Base-by-base conservation (phyloP, 169 alveolate genomes). In the Plasmodium fragile region DNA sequence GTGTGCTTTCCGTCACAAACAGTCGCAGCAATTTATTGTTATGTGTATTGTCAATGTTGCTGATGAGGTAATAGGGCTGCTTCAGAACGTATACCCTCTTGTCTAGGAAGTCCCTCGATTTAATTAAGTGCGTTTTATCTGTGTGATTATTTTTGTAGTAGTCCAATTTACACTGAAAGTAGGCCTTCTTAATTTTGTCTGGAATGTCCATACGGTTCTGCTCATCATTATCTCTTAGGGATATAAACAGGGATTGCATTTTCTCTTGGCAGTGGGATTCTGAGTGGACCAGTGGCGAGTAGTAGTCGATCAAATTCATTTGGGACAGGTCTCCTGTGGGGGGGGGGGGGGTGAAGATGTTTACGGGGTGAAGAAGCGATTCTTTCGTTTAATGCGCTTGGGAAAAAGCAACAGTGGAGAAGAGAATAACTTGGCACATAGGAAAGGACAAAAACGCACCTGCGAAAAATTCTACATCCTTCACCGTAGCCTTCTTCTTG, bases 21-120 rank as follows among this genome's bases (percentile, higher is more conserved):
- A 85, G 43, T 52, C 93, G 10, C 49, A 55, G 10, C 2, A 73
- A 22, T 43, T 85, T 73, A 10, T 36, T 53, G n/a, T 73, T 16
- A 55, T 75, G 32, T 7, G 16, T 73, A 4, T 73, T 53, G 30
- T 73, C 81, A 0, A 85, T 75, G 28, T 85, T 85, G n/a, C 53
- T 7, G 18, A 85, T 73, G n/a, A 85, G 45, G 69, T 85, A 85
- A 30, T 85, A 85, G 32, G 93, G 93, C 28, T 85, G 93, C 45
- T 85, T 85, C 36, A 85, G 41, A 10, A 85, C 93, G 39, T 75
- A 85, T 0, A 85, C 93, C 16, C 5, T 85, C 0, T 13, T n/a
- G 4, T 85, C 79, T 1, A 85, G 41, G 78, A 85, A 75, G 16
- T 73, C 85, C 41, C 79, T 30, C 5, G 85, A 52, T 32, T 85